A percentile compares a stretch with the other conserved stretches of the same genome.
phyloP scores from a whole-genome alignment of 192 early-diverging fungal species.

The Coemansia sp. region DNA sequence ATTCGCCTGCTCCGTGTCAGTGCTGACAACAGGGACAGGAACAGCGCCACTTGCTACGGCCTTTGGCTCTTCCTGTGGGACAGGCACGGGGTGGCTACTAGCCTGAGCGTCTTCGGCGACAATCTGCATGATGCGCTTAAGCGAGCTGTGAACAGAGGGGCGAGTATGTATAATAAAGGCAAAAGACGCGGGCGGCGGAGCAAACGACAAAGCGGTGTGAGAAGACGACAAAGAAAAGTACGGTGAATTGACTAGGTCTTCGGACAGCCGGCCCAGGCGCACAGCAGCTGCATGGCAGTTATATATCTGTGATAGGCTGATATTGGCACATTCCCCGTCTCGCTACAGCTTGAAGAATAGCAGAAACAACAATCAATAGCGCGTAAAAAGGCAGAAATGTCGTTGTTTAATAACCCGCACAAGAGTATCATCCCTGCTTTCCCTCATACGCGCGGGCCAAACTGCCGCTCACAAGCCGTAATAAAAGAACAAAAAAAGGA shows the following conservation, averaged over 20 bases:
- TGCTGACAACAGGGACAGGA: neutral
- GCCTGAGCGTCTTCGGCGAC: conserved; percentile 18
- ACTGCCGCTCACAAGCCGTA: neutral
- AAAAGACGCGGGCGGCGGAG: conserved; percentile 32
- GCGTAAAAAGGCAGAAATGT: neutral
- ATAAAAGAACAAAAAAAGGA: neutral
- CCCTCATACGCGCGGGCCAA: neutral
- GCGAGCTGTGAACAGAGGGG: conserved; percentile 14
- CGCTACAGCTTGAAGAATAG: conserved; percentile 27
- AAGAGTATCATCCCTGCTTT: neutral
- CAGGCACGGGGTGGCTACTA: neutral
- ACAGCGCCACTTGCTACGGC: neutral
- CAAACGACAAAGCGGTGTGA: neutral
- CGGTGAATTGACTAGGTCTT: conserved; percentile 35
- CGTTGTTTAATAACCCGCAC: neutral
- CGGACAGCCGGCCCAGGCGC: conserved; percentile 23
- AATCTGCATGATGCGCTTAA: conserved; percentile 38
- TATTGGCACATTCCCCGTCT: conserved; percentile 25
- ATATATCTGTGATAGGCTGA: conserved; percentile 41
- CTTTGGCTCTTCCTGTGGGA: neutral
- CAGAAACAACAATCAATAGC: neutral
- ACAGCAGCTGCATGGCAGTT: conserved; percentile 43
- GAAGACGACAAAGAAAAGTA: conserved; percentile 20
- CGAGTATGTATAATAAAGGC: conserved; percentile 44
- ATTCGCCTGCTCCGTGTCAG: neutral